Evolutionary conservation across 495 filamentous ascomycete species (phyloP).

Genomic region (Penicillium cosmopolitanum): DNA sequence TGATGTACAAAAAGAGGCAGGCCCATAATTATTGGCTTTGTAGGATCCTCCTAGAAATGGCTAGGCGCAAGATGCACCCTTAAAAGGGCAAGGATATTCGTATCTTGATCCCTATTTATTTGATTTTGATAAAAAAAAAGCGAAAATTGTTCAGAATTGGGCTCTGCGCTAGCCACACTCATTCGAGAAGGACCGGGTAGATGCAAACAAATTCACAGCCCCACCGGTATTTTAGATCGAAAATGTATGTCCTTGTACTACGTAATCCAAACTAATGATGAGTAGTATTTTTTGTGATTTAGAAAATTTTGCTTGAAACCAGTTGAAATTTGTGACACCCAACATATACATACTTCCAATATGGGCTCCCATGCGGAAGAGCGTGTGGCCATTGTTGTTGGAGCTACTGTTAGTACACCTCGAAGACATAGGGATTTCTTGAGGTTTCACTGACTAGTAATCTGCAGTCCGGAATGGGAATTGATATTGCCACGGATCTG

Average conservation of each 20-base stretch:
- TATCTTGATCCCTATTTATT: no score
- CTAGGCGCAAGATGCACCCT: neutral
- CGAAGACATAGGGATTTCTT: neutral
- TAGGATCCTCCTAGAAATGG: neutral
- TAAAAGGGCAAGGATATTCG: no score
- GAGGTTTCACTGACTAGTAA: neutral
- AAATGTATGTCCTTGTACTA: neutral
- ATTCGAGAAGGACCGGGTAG: no score
- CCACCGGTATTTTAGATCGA: no score
- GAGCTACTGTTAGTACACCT: conserved; percentile 29
- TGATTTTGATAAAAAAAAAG: no score
- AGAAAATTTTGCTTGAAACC: neutral
- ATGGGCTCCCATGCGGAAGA: conserved; percentile 22
- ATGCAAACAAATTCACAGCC: no score
- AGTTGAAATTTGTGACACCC: neutral
- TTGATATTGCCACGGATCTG: conserved; percentile 29
- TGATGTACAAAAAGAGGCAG: neutral
- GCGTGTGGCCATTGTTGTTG: conserved; percentile 26
- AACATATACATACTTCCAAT: neutral
- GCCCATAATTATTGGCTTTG: neutral
- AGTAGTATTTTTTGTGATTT: neutral
- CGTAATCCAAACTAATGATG: neutral
- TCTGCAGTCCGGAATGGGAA: conserved; percentile 35
- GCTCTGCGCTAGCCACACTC: no score
- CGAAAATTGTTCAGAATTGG: no score